A percentile compares a stretch with the other conserved stretches of the same genome.
These are phyloP conservation scores for Dendrobium huoshanense DNA, from an alignment of 106 monocot species.

Conservation along the genomic window DNA sequence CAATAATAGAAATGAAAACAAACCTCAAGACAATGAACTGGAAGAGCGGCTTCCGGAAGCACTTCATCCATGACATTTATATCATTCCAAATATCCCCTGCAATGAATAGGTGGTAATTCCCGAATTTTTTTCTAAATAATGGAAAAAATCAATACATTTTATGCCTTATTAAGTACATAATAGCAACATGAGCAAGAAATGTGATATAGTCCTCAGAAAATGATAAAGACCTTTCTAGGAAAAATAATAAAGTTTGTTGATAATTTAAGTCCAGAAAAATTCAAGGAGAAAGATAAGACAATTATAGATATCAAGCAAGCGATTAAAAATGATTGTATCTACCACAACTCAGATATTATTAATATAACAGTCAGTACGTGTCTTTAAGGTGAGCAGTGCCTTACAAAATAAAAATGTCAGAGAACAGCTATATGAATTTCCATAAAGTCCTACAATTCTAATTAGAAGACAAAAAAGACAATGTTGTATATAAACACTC, in stretches of 20 bases:
- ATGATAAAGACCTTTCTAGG: background rate
- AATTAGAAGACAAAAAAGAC: background rate
- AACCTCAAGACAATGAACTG: conserved; percentile 80
- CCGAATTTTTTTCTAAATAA: background rate
- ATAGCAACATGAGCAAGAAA: background rate
- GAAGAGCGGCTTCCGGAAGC: conserved; percentile 85
- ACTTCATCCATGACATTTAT: conserved; percentile 78
- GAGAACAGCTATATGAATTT: background rate
- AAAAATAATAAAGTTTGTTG: background rate
- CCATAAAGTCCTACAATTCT: background rate
- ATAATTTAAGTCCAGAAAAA: background rate
- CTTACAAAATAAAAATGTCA: background rate
- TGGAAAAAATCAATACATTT: background rate
- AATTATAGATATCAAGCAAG: too few relatives aligned
- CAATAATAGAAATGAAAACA: conserved; percentile 4
- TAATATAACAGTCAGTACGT: too few relatives aligned
- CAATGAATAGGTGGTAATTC: background rate
- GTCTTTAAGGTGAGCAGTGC: background rate
- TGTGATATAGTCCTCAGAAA: background rate
- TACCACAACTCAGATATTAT: too few relatives aligned
- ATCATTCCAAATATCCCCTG: conserved; percentile 67
- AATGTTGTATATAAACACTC: background rate
- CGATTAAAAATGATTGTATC: too few relatives aligned
- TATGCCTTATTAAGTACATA: background rate
- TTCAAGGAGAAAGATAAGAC: background rate